phyloP scores from a whole-genome alignment of 345 rosid species.

The Heritiera fomes region DNA sequence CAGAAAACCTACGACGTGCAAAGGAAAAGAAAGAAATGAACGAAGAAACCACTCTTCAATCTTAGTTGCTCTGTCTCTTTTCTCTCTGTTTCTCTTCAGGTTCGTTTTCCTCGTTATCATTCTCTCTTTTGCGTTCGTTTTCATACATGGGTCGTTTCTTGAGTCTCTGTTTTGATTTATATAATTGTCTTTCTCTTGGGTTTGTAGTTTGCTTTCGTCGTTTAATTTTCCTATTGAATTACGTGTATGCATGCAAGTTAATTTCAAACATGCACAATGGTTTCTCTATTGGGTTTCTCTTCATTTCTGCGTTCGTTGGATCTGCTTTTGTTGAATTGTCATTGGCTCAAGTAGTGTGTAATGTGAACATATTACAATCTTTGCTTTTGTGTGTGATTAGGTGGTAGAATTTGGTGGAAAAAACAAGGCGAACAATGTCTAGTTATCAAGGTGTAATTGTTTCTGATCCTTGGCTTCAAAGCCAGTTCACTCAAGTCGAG shows the following conservation, averaged over 20 bases:
- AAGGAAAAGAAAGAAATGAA: too few species aligned
- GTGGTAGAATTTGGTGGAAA: constrained; percentile 12
- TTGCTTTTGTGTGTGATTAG: background rate
- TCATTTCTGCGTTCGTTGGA: constrained; percentile 3
- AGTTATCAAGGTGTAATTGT: constrained; percentile 87
- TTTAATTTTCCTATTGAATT: background rate
- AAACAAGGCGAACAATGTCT: constrained; percentile 53
- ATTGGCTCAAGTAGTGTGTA: background rate
- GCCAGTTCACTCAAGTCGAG: constrained; percentile 99
- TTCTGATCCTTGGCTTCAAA: constrained; percentile 96
- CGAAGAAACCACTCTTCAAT: background rate
- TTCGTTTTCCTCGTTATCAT: background rate
- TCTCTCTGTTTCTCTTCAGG: background rate
- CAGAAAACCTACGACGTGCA: background rate
- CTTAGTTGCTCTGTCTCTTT: background rate
- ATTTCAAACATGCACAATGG: background rate
- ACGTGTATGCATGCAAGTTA: background rate
- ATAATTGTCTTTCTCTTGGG: background rate
- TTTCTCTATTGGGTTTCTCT: constrained; percentile 1
- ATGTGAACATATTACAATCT: background rate
- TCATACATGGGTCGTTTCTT: background rate
- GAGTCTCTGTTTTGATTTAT: background rate
- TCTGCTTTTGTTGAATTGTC: background rate
- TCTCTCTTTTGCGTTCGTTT: background rate
- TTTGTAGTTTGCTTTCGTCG: background rate